Evolutionary conservation across 1,284 basidiomycete species (phyloP), one percentile per base, ranked within the genome.

Genomic region (Ceratobasidium papillatum): DNA sequence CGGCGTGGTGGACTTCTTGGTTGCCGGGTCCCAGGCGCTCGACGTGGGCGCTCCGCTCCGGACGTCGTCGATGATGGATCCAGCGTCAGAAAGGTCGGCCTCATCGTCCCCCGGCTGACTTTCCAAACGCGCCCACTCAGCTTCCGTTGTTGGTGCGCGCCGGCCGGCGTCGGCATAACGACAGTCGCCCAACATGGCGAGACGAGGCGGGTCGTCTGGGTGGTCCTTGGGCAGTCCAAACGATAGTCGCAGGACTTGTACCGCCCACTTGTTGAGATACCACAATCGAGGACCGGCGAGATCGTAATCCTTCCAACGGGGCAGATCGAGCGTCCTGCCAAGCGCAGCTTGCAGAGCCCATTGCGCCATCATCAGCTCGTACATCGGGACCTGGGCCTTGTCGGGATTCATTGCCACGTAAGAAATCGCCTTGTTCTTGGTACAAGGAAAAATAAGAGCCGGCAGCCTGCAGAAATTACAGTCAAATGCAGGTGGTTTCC

Each of bases 31-130:
- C 59, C 59, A 62, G 22, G 7, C 4, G 2, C 27, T n/a, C 1
- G 36, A 43, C 8, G 59, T 62, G 7, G 38, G 59, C 14, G 43
- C 8, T 4, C 59, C 59, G 1, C 38, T 9, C 4, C 9, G 36
- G 7, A 62, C 59, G 17, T 62, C n/a, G n/a, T 62, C 59, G 59
- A 41, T 38, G 14, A 62, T 62, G 22, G 59, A 62, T 2, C 19
- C 59, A 27, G 59, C 59, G 22, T 62, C 32, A 2, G 59, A 45
- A 1, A 41, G 36, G 5, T 22, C 36, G 2, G 14, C 12, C n/a
- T 62, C 59, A 12, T 62, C 59, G 19, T 62, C 59, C 2, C 59
- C 59, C 12, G 22, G 27, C 4, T 22, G 22, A 12, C 51, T n/a
- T 27, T 30, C 25, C 2, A 3, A 11, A 8, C 30, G 8, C 51